These are phyloP conservation scores for Coemansia sp. DNA, from an alignment of 192 early-diverging fungal genomes.

Conservation along the genomic window DNA sequence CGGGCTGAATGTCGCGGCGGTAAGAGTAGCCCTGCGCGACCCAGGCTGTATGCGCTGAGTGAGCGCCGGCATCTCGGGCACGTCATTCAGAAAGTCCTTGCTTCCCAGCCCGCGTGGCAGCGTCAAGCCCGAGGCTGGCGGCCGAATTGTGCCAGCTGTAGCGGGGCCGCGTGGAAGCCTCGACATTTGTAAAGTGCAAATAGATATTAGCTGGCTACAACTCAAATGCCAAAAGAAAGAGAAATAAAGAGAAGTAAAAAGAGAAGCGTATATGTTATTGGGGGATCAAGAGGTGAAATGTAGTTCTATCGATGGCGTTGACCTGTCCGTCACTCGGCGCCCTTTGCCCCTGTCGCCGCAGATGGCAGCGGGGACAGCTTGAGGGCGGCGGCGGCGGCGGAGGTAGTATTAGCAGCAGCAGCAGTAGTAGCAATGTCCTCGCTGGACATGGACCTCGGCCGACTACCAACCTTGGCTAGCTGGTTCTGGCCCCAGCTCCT, in stretches of 20 bases:
- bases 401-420: not conserved
- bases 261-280: not conserved
- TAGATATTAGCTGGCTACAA: no score
- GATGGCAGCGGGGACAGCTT: not conserved
- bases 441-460: constrained; percentile 7
- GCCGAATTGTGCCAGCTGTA: constrained; percentile 29
- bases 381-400: not conserved
- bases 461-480: constrained; percentile 35
- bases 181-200: constrained; percentile 27
- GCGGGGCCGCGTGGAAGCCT: constrained; percentile 41
- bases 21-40: constrained; percentile 39
- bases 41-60: constrained; percentile 32
- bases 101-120: constrained; percentile 26
- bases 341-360: no score
- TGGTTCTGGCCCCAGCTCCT: constrained; percentile 49
- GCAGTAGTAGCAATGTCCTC: not conserved
- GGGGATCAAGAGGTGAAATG: not conserved
- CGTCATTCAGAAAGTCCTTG: constrained; percentile 24
- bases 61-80: constrained; percentile 29
- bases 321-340: no score
- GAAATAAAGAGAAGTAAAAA: not conserved
- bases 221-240: not conserved
- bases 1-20: constrained; percentile 35
- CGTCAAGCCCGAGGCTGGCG: constrained; percentile 39
- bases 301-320: not conserved